Conservation (phyloP, 106 monocot genomes). For the Allium fistulosum region DNA sequence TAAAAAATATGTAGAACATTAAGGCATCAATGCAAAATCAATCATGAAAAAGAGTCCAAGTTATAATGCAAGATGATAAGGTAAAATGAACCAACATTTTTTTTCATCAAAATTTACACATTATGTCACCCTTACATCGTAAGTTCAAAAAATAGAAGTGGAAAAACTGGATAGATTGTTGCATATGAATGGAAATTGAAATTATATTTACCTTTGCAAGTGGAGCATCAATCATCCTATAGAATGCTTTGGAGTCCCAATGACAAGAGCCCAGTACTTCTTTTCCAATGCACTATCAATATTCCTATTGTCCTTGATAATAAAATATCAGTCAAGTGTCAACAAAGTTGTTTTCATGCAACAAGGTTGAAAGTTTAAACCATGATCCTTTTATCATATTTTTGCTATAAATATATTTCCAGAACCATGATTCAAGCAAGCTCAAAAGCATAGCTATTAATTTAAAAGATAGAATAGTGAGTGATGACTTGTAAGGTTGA, state of each 20-base stretch:
- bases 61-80: not conserved
- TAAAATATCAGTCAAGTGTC: slow-evolving; percentile 3
- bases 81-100: no score
- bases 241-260: slow-evolving; percentile 54
- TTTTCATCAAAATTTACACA: not conserved
- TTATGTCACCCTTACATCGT: not conserved
- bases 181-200: no score
- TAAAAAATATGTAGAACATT: not conserved
- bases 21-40: not conserved
- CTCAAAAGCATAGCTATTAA: no score
- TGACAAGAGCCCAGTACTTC: slow-evolving; percentile 90
- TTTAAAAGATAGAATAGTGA: no score
- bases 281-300: slow-evolving; percentile 42
- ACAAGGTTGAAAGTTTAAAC: no score
- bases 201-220: slow-evolving; percentile 22
- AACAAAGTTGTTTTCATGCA: not conserved
- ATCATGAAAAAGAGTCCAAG: not conserved
- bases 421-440: no score
- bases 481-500: no score
- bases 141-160: not conserved
- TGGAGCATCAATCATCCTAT: slow-evolving; percentile 72
- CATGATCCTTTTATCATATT: no score
- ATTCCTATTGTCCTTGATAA: slow-evolving; percentile 22
- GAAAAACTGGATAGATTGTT: not conserved
- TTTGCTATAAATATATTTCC: no score